Base-by-base conservation (phyloP, 306 rosid species). In the cucumber (Cucumis sativus) region DNA sequence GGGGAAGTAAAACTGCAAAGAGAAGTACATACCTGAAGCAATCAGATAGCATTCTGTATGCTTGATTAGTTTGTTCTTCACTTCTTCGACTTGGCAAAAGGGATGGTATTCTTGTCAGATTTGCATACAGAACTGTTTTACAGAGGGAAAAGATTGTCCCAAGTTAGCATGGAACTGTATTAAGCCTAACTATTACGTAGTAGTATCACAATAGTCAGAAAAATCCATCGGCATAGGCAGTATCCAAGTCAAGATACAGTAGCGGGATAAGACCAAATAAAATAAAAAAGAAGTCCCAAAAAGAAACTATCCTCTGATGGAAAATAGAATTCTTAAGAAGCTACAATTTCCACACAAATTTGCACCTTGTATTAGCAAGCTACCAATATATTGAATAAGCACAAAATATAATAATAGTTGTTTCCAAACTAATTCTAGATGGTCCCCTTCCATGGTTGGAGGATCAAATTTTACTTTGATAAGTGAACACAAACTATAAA, bases 81-180 rank as follows among this genome's bases (percentile, higher is more conserved):
- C 88, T 94, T 85, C 88, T 88, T 83, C 84, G 87, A 80, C 84
- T 88, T 0, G 98, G 98, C 84, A 94, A 91, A 87, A 94, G 97
- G 68, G 95, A 90, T 12, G 98, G 98, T 16, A 68, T 81, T 83
- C 88, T 85, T 78, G 89, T 84, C 78, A 90, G 88, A 80, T 94
- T 91, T 81, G 93, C 97, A 85, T 81, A 84, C 35, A 94, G 83
- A 89, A 84, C 98, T 94, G 89, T 79, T 83, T 47, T 63, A 75
- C 18, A 33, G 40, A 79, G 71, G 79, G n/a, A 58, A 3, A 47
- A 13, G 45, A 70, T 70, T 51, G 17, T 47, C 39, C 20, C 40
- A 70, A 47, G 58, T 70, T 70, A 47, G 76, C 39, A 72, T 39
- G 30, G 51, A 47, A 80, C 59, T 77, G 39, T 10, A 39, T 62